phyloP scores from a whole-genome alignment of 371 early-diverging fungal species.

The Lichtheimia ramosa region DNA sequence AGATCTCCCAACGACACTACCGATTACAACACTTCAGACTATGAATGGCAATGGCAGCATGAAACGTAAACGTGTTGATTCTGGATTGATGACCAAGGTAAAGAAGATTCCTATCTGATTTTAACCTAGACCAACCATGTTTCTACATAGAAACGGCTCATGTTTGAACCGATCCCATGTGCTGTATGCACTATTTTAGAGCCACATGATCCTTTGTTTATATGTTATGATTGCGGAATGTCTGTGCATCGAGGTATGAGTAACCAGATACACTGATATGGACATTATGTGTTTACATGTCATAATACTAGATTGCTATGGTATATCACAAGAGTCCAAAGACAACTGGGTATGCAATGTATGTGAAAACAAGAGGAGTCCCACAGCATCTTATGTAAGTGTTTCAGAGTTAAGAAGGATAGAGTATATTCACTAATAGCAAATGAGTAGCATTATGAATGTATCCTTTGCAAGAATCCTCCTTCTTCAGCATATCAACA shows the following conservation, averaged over 20 bases:
- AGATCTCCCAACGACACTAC: too few relatives aligned
- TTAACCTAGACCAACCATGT: too few relatives aligned
- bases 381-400: conserved; percentile 55
- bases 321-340: conserved; percentile 16
- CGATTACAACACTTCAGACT: too few relatives aligned
- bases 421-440: neutral
- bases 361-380: conserved; percentile 59
- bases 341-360: conserved; percentile 63
- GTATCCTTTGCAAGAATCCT: conserved; percentile 56
- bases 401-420: neutral
- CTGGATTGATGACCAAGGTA: too few relatives aligned
- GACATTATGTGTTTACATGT: neutral
- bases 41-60: too few relatives aligned
- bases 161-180: conserved; percentile 33
- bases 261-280: neutral
- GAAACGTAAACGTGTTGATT: too few relatives aligned
- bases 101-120: too few relatives aligned
- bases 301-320: conserved; percentile 48
- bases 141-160: neutral
- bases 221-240: conserved; percentile 65
- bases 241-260: conserved; percentile 61
- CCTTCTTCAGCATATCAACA: conserved; percentile 26
- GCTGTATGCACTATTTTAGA: conserved; percentile 48
- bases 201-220: conserved; percentile 32
- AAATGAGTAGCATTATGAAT: conserved; percentile 50